A percentile compares a stretch with the other conserved stretches of the same genome.
Conservation (phyloP, 768 basidiomycete genomes). For the Tremella fuciformis region DNA sequence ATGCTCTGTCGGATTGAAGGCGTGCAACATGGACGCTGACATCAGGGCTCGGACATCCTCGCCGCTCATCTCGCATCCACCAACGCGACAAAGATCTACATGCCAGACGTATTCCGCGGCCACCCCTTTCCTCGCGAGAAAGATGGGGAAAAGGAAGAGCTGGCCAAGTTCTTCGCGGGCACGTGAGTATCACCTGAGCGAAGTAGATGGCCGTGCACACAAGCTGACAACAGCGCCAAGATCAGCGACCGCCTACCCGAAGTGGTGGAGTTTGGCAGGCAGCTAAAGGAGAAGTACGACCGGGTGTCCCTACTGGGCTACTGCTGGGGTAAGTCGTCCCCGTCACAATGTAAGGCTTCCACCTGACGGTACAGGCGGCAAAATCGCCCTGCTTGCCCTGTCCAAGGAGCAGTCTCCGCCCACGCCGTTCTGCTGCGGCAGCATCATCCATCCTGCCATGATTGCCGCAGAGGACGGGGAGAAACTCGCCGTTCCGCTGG, state of each 20-base stretch:
- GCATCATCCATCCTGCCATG: conserved; percentile 55
- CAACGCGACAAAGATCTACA: conserved; percentile 58
- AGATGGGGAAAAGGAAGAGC: conserved; percentile 57
- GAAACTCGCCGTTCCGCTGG: conserved; percentile 35
- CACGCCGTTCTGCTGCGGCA: conserved; percentile 52
- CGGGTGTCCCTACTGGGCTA: conserved; percentile 57
- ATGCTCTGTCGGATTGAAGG: not conserved
- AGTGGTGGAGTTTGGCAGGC: conserved; percentile 58
- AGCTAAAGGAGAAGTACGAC: conserved; percentile 54
- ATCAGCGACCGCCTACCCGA: conserved; percentile 56
- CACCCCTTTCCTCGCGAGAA: conserved; percentile 61
- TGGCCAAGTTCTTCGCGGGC: conserved; percentile 63
- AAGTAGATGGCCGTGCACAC: not conserved
- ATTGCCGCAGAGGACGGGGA: conserved; percentile 43
- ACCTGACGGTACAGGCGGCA: conserved; percentile 50
- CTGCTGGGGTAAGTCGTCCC: conserved; percentile 38
- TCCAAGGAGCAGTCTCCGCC: conserved; percentile 45
- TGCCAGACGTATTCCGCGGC: conserved; percentile 67
- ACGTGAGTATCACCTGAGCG: conserved; percentile 50
- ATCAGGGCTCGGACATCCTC: conserved; percentile 64
- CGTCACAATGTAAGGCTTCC: not conserved
- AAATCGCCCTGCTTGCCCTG: conserved; percentile 36
- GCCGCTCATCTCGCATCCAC: conserved; percentile 55
- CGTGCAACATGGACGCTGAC: not conserved
- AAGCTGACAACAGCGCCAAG: conserved; percentile 28